Evolutionary conservation across 352 stramenopile genomes (phyloP).

Genomic region (Peronospora destructor): DNA sequence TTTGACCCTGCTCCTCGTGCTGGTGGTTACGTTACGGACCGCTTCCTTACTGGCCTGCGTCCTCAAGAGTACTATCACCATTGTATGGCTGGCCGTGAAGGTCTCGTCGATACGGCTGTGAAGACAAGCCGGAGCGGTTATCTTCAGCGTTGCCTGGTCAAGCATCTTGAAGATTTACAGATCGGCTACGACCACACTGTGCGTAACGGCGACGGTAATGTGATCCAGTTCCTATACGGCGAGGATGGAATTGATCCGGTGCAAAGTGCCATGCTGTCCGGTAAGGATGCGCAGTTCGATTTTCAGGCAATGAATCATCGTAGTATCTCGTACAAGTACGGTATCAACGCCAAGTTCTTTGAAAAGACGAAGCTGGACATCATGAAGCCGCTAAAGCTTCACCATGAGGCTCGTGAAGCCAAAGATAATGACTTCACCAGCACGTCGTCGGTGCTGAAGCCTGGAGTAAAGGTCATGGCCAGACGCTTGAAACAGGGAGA

Average conservation of each 20-base stretch:
- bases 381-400: conserved; percentile 76
- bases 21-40: conserved; percentile 99
- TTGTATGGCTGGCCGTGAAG: conserved; percentile 99
- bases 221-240: conserved; percentile 99
- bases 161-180: conserved; percentile 96
- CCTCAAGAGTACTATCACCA: conserved; percentile 99
- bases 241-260: conserved; percentile 98
- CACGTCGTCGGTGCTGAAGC: conserved; percentile 34
- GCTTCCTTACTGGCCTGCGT: conserved; percentile 96
- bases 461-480: conserved; percentile 54
- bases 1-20: conserved; percentile 96
- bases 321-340: conserved; percentile 92
- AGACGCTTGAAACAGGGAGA: conserved; percentile 70
- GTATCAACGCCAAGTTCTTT: conserved; percentile 84
- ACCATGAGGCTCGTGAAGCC: conserved; percentile 55
- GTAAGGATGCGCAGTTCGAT: conserved; percentile 87
- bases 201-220: conserved; percentile 93
- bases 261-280: conserved; percentile 92
- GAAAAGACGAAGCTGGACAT: conserved; percentile 87
- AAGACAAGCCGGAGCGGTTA: conserved; percentile 99
- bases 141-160: conserved; percentile 98
- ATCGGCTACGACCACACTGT: conserved; percentile 99
- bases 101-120: conserved; percentile 98
- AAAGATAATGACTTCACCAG: conserved; percentile 41
- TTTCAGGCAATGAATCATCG: conserved; percentile 96